A percentile compares a stretch with the other conserved stretches of the same genome.
These are phyloP conservation scores for Penicillium chermesinum DNA, from an alignment of 495 filamentous ascomycete species.

Conservation along the genomic window DNA sequence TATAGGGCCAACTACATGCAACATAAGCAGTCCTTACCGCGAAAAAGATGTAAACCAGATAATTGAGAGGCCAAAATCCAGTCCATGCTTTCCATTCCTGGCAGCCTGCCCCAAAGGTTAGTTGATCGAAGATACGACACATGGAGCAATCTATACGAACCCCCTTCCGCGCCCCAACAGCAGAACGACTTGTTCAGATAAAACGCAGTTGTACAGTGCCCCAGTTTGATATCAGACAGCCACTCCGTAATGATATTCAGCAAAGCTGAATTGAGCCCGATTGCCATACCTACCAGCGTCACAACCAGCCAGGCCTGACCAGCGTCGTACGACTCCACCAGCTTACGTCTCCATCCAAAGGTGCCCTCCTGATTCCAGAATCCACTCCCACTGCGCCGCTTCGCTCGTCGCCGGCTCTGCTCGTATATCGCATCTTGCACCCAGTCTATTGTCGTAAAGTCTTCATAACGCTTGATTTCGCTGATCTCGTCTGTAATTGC, in stretches of 20 bases:
- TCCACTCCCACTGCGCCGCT: conserved; percentile 65
- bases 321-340: conserved; percentile 88
- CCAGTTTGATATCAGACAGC: conserved; percentile 92
- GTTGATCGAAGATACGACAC: background rate
- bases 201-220: conserved; percentile 90
- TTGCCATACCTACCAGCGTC: conserved; percentile 85
- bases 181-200: conserved; percentile 98
- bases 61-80: conserved; percentile 70
- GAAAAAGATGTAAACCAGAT: conserved; percentile 82
- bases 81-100: conserved; percentile 90
- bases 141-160: conserved; percentile 34
- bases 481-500: conserved; percentile 91
- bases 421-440: conserved; percentile 95
- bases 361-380: conserved; percentile 69
- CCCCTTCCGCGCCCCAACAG: conserved; percentile 93
- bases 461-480: conserved; percentile 96
- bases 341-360: conserved; percentile 74
- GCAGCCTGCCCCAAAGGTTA: conserved; percentile 52
- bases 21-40: conserved; percentile 51
- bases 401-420: conserved; percentile 71
- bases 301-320: conserved; percentile 98
- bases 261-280: conserved; percentile 88
- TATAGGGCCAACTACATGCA: too few relatives aligned
- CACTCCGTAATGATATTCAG: conserved; percentile 96
- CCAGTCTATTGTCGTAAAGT: conserved; percentile 99